phyloP scores from a whole-genome alignment of 805 yeast species.

The Nakazawaea sp. region DNA sequence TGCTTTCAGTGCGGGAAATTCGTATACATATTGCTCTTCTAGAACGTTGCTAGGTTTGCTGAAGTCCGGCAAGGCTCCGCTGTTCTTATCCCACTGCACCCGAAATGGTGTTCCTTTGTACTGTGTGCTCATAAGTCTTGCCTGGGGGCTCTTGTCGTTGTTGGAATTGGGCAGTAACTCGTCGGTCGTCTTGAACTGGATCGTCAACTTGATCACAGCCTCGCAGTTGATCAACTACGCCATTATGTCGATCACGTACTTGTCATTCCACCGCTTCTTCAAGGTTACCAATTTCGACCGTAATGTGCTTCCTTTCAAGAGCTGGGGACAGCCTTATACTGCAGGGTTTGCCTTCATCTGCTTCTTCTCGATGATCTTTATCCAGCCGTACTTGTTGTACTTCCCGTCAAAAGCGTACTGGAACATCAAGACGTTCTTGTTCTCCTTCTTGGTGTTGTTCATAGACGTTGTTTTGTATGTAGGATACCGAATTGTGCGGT shows the following conservation, averaged over 20 bases:
- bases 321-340: constrained; percentile 56
- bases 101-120: constrained; percentile 62
- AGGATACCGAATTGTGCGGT: constrained; percentile 44
- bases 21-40: constrained; percentile 69
- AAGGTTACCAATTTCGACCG: constrained; percentile 34
- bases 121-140: constrained; percentile 39
- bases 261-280: constrained; percentile 43
- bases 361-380: constrained; percentile 44
- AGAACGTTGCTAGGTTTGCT: constrained; percentile 65
- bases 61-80: constrained; percentile 67
- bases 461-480: constrained; percentile 39
- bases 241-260: constrained; percentile 35
- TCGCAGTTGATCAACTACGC: constrained; percentile 41
- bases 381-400: constrained; percentile 69
- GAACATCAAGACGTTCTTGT: constrained; percentile 58
- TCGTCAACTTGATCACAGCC: constrained; percentile 40
- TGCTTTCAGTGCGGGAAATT: constrained; percentile 80
- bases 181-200: constrained; percentile 32
- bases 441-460: constrained; percentile 68
- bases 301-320: constrained; percentile 37
- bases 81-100: constrained; percentile 53
- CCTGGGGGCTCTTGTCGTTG: constrained; percentile 56
- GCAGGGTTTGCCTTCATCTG: constrained; percentile 40
- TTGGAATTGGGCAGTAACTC: constrained; percentile 37
- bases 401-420: constrained; percentile 52